These are phyloP conservation scores for Inga laurina DNA, from an alignment of 306 rosid genomes.

Conservation along the genomic window DNA sequence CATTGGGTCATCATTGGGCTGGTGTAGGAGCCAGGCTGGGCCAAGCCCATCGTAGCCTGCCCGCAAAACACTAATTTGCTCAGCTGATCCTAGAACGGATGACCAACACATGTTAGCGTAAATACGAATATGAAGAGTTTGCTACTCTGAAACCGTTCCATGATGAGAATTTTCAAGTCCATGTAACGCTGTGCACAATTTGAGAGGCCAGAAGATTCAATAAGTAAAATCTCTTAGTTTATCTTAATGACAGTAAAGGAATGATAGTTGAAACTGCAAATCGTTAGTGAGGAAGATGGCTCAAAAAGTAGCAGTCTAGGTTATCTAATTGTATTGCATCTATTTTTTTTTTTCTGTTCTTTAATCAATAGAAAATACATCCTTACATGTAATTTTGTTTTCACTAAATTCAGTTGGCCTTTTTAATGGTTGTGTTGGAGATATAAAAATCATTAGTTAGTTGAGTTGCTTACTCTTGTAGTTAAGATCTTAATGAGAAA, in stretches of 20 bases:
- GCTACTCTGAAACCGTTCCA: conserved; percentile 65
- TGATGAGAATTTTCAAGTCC: conserved; percentile 57
- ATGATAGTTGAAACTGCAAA: not conserved
- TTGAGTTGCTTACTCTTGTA: too few species aligned
- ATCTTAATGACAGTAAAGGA: not conserved
- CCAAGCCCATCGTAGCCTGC: too few species aligned
- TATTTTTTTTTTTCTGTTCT: not conserved
- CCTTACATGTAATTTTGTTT: not conserved
- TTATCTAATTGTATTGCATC: not conserved
- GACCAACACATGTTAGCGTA: too few species aligned
- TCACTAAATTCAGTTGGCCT: not conserved
- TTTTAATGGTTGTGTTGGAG: too few species aligned
- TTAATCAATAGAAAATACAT: not conserved
- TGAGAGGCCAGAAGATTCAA: conserved; percentile 59
- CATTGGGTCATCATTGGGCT: too few species aligned
- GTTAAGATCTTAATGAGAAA: too few species aligned
- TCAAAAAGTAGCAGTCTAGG: not conserved
- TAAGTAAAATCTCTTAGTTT: not conserved
- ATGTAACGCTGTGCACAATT: conserved; percentile 69
- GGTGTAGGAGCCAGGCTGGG: not conserved
- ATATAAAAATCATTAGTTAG: too few species aligned
- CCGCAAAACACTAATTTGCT: too few species aligned
- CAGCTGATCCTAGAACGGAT: too few species aligned
- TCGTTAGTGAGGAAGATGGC: conserved; percentile 4
- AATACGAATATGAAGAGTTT: not conserved